phyloP scores from a whole-genome alignment of 1,139 yeast species.

The Yamadazyma triangularis region DNA sequence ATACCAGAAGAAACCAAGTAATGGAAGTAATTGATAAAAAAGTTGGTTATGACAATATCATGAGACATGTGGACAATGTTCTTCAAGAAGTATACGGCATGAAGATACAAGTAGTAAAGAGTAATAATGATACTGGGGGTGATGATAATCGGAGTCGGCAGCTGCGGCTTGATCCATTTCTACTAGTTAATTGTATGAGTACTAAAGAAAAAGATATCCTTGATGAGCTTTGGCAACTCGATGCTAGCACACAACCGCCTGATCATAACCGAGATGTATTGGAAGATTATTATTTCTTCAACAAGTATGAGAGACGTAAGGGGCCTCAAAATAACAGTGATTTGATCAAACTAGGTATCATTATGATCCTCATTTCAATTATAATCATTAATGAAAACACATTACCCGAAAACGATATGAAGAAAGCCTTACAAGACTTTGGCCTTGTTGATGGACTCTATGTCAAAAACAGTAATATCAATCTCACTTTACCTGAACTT shows the following conservation, averaged over 20 bases:
- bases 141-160: constrained; percentile 1
- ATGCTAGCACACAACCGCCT: constrained; percentile 3
- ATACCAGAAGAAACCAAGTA: constrained; percentile 18
- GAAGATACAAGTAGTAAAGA: constrained; percentile 14
- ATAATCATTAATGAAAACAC: constrained; percentile 33
- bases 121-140: too few species aligned
- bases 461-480: constrained; percentile 19
- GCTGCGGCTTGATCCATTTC: constrained; percentile 9
- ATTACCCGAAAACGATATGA: constrained; percentile 23
- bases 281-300: constrained; percentile 16
- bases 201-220: constrained; percentile 17
- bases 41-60: background rate
- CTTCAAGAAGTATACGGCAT: constrained; percentile 29
- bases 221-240: constrained; percentile 18
- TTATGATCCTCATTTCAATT: constrained; percentile 21
- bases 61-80: constrained; percentile 1
- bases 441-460: constrained; percentile 25
- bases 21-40: constrained; percentile 7
- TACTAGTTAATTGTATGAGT: constrained; percentile 18
- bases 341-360: constrained; percentile 26
- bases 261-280: constrained; percentile 1
- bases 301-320: constrained; percentile 7
- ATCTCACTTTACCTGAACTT: constrained; percentile 20
- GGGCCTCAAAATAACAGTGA: constrained; percentile 22
- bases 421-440: constrained; percentile 18